These are phyloP conservation scores for Cryoendolithus antarcticus DNA, from an alignment of 2,329 filamentous ascomycete genomes.

Conservation along the genomic window DNA sequence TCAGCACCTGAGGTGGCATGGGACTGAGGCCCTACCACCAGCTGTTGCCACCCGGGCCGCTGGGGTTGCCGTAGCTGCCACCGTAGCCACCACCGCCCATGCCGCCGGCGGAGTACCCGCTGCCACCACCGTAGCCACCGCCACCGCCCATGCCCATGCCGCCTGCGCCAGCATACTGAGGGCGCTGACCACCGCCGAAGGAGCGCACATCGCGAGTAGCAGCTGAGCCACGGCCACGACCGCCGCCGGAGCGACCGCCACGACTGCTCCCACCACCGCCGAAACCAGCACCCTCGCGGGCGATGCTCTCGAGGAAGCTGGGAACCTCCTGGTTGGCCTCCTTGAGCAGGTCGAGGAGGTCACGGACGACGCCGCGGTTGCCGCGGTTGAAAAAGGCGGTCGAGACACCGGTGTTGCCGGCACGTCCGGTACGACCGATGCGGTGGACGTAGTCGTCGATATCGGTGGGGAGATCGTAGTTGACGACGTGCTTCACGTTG, in stretches of 20 bases:
- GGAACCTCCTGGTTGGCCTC: constrained; percentile 97
- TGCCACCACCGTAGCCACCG: constrained; percentile 22
- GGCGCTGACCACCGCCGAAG: constrained; percentile 31
- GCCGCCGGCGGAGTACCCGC: constrained; percentile 18
- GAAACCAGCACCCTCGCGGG: constrained; percentile 76
- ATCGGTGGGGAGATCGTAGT: constrained; percentile 98
- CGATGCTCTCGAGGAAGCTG: constrained; percentile 89
- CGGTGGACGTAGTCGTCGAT: constrained; percentile 98
- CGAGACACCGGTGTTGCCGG: constrained; percentile 94
- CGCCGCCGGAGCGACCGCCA: constrained; percentile 51
- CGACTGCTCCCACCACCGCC: constrained; percentile 46
- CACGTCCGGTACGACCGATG: constrained; percentile 99
- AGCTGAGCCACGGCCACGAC: constrained; percentile 56
- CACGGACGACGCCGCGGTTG: constrained; percentile 93
- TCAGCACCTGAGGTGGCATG: constrained; percentile 3
- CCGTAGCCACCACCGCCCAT: constrained; percentile 33
- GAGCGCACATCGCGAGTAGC: constrained; percentile 79
- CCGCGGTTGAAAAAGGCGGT: constrained; percentile 99
- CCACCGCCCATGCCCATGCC: constrained; percentile 33
- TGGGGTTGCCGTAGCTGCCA: constrained; percentile 57
- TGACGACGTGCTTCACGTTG: constrained; percentile 93
- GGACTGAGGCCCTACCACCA: constrained; percentile 45
- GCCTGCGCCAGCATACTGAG: constrained; percentile 52
- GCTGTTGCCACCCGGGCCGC: constrained; percentile 42
- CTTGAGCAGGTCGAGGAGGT: constrained; percentile 94